A percentile compares a stretch with the other conserved stretches of the same genome.
phyloP scores from a whole-genome alignment of 768 basidiomycete species.

The Tulasnella sp. region DNA sequence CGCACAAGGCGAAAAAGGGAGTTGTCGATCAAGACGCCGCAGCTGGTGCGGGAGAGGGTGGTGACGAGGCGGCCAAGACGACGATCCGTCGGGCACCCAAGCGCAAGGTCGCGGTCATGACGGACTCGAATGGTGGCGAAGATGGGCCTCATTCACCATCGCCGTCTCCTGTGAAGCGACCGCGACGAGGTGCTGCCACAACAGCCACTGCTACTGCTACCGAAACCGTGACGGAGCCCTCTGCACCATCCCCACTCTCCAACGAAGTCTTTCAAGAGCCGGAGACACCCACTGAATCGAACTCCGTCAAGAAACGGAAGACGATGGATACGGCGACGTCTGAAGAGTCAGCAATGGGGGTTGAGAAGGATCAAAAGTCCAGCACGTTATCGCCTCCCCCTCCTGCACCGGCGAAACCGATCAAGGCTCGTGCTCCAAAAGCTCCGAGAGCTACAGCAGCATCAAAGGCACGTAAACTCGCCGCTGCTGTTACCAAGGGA shows the following conservation, averaged over 20 bases:
- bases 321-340: neutral
- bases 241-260: slow-evolving; percentile 13
- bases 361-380: neutral
- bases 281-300: neutral
- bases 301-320: neutral
- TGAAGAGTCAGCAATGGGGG: neutral
- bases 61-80: neutral
- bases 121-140: neutral
- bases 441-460: neutral
- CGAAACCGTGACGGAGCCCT: neutral
- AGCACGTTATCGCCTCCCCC: neutral
- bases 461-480: neutral
- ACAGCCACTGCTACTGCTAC: neutral
- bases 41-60: neutral
- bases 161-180: slow-evolving; percentile 3
- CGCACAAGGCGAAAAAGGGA: neutral
- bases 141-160: neutral
- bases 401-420: neutral
- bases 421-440: neutral
- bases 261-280: slow-evolving; percentile 5
- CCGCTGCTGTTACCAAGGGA: neutral
- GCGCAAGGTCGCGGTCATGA: slow-evolving; percentile 7
- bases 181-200: neutral
- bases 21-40: neutral
- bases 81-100: slow-evolving; percentile 4